These are phyloP conservation scores for Alternaria gansuensis DNA, from an alignment of 2,329 filamentous ascomycete genomes.

Conservation along the genomic window DNA sequence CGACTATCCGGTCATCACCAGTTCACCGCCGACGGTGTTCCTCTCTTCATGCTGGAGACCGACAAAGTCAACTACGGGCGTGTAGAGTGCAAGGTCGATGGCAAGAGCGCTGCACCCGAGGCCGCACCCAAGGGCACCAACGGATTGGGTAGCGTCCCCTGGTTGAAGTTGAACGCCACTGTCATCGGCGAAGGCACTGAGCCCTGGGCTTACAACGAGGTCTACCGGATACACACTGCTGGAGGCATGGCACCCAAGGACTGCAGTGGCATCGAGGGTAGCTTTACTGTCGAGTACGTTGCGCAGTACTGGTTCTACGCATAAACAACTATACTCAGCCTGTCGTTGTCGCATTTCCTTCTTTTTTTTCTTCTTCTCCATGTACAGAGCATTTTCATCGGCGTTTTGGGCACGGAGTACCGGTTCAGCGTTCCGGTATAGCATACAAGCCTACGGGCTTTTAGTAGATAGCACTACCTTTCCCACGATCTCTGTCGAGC, in stretches of 20 bases:
- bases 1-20: conserved; percentile 79
- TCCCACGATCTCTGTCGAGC: conserved; percentile 32
- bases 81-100: conserved; percentile 70
- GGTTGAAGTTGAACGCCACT: conserved; percentile 73
- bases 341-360: conserved; percentile 8
- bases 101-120: conserved; percentile 68
- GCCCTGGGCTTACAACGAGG: conserved; percentile 67
- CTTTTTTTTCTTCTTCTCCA: not conserved
- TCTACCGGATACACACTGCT: conserved; percentile 85
- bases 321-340: conserved; percentile 17
- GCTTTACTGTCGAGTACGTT: conserved; percentile 80
- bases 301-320: conserved; percentile 76
- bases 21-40: conserved; percentile 75
- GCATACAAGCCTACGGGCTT: conserved; percentile 22
- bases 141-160: conserved; percentile 72
- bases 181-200: conserved; percentile 33
- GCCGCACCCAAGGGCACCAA: conserved; percentile 66
- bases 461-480: conserved; percentile 33
- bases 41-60: conserved; percentile 81
- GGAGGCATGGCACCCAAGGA: conserved; percentile 79
- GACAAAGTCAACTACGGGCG: conserved; percentile 63
- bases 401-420: conserved; percentile 35
- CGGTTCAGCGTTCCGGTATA: conserved; percentile 24
- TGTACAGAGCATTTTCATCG: conserved; percentile 47
- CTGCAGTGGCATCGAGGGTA: conserved; percentile 70